Percentiles rank a stretch among this genome's conserved stretches.
Evolutionary conservation across 2,329 filamentous ascomycete species (phyloP).

Genomic region (Myotisia sp.): DNA sequence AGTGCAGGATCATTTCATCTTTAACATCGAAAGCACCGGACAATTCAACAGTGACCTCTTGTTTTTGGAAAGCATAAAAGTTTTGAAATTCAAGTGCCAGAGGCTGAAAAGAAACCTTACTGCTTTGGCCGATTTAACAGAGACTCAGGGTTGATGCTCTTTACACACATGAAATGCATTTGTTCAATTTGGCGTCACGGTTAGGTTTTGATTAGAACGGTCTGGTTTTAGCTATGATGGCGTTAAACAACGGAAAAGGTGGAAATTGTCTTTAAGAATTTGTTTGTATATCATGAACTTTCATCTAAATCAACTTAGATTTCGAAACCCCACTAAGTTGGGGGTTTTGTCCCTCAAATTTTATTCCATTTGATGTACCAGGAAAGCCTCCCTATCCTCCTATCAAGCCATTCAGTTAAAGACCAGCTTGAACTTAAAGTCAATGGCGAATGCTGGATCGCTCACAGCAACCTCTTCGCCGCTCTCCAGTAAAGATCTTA

Average conservation of each 20-base stretch:
- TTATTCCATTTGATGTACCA: too few relatives aligned
- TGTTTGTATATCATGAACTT: too few relatives aligned
- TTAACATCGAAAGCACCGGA: conserved; percentile 83
- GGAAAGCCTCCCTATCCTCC: too few relatives aligned
- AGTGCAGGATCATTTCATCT: conserved; percentile 91
- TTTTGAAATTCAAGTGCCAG: conserved; percentile 69
- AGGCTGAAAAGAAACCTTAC: conserved; percentile 32
- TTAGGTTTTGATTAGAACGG: too few relatives aligned
- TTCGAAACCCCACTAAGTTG: too few relatives aligned
- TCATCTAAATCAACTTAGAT: too few relatives aligned
- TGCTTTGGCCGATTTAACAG: conserved; percentile 26
- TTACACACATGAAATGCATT: too few relatives aligned
- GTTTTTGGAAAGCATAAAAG: conserved; percentile 76
- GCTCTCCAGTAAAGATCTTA: conserved; percentile 60
- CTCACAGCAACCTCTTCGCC: conserved; percentile 86
- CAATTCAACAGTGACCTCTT: conserved; percentile 90
- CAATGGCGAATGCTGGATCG: conserved; percentile 72
- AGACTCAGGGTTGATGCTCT: conserved; percentile 4
- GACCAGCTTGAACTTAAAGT: conserved; percentile 47
- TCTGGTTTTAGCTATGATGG: too few relatives aligned
- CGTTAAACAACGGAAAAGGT: too few relatives aligned
- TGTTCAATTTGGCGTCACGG: too few relatives aligned
- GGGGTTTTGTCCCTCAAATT: too few relatives aligned
- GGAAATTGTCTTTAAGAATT: too few relatives aligned
- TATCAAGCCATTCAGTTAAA: conserved; percentile 28